Conservation (phyloP, 352 stramenopile genomes). For the Phytopythium chamaehyphon region DNA sequence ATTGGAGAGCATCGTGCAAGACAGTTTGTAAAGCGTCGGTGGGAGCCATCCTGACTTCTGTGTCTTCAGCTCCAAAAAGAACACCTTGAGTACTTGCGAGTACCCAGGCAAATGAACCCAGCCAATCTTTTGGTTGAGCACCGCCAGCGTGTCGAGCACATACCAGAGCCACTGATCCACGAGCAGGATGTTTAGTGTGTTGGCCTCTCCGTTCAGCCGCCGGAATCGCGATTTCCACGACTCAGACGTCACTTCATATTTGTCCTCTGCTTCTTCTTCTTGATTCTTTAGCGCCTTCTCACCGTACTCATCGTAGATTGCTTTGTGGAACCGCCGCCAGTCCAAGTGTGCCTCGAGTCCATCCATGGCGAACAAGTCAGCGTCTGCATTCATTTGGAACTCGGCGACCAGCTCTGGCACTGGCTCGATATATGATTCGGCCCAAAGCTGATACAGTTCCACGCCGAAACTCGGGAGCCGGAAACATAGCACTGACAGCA, state of each 20-base stretch:
- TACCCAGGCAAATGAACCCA: constrained; percentile 85
- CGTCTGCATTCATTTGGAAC: constrained; percentile 79
- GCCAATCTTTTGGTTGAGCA: constrained; percentile 87
- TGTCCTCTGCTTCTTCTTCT: constrained; percentile 87
- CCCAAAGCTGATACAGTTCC: constrained; percentile 86
- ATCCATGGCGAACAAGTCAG: constrained; percentile 87
- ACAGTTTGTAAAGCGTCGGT: constrained; percentile 85
- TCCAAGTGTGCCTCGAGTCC: constrained; percentile 83
- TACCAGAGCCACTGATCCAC: constrained; percentile 90
- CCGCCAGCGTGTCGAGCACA: constrained; percentile 83
- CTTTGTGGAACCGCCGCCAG: constrained; percentile 88
- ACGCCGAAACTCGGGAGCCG: constrained; percentile 84
- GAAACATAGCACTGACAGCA: constrained; percentile 86
- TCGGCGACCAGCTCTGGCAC: constrained; percentile 75
- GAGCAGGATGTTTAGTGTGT: constrained; percentile 86
- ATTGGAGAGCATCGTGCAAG: constrained; percentile 88
- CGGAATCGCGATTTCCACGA: constrained; percentile 82
- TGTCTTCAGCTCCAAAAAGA: constrained; percentile 86
- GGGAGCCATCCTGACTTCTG: constrained; percentile 86
- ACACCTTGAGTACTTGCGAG: constrained; percentile 85
- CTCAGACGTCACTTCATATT: constrained; percentile 85
- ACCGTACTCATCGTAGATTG: constrained; percentile 81
- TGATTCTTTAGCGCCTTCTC: constrained; percentile 84
- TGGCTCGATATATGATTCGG: constrained; percentile 76
- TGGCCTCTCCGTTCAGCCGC: constrained; percentile 72